These are phyloP conservation scores for Amphicarpaea edgeworthii DNA, from an alignment of 306 rosid species.

Conservation along the genomic window DNA sequence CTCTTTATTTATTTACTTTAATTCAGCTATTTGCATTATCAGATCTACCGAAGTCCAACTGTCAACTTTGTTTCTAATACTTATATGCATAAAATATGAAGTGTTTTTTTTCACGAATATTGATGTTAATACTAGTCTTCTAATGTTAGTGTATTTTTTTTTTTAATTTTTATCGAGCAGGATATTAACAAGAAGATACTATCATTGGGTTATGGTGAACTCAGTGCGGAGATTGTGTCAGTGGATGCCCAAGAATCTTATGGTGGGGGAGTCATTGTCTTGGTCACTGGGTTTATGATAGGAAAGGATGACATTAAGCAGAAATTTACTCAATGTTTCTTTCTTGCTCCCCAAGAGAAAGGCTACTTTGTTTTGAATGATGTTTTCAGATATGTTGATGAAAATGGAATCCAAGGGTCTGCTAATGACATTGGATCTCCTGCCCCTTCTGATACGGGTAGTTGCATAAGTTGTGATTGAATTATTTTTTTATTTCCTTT, in stretches of 20 bases:
- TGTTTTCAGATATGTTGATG: slow-evolving; percentile 83
- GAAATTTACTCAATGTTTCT: slow-evolving; percentile 84
- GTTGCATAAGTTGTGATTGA: slow-evolving; percentile 16
- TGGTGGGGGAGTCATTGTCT: slow-evolving; percentile 79
- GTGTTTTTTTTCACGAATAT: background rate
- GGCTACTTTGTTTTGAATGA: slow-evolving; percentile 92
- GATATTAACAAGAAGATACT: slow-evolving; percentile 83
- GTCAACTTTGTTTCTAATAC: slow-evolving; percentile 1
- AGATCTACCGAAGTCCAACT: background rate
- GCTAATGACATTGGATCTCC: slow-evolving; percentile 52
- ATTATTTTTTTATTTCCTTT: background rate
- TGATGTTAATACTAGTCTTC: background rate
- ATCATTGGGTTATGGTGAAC: slow-evolving; percentile 65
- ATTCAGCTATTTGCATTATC: background rate
- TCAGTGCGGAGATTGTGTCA: slow-evolving; percentile 62
- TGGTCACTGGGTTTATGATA: slow-evolving; percentile 83
- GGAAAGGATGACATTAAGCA: slow-evolving; percentile 63
- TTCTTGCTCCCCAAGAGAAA: slow-evolving; percentile 93
- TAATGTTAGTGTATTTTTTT: background rate
- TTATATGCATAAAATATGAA: background rate
- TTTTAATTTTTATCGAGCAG: slow-evolving; percentile 52
- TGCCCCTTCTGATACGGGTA: slow-evolving; percentile 59
- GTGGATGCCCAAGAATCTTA: slow-evolving; percentile 91
- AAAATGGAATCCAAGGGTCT: slow-evolving; percentile 49
- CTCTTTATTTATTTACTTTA: slow-evolving; percentile 13